Base-by-base conservation (phyloP, 116 monocot genomes). In the Papilionanthe hybrid region DNA sequence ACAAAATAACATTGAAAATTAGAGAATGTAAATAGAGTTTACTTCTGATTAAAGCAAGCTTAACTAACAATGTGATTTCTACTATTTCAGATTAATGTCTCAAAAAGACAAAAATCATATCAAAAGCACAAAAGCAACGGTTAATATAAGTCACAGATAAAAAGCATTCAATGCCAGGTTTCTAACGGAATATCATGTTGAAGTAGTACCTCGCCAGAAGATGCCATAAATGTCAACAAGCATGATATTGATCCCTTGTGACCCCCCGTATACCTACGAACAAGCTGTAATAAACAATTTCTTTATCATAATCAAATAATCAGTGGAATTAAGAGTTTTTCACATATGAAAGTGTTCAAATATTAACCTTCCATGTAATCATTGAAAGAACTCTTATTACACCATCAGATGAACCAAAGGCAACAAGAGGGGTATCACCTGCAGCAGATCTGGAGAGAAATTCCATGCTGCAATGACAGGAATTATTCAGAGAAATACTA, bases 351-450 rank as follows among this genome's bases (percentile, higher is more conserved):
- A 20, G 9, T 43, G 9, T 30, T 66, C 71, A 1, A 78, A 37
- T 65, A 15, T 12, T 55, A 85, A 99, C 99, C 99, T 99, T 99
- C 99, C 99, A 99, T 58, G 93, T 89, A 86, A 99, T 87, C 99
- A 99, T 99, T 69, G 99, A 99, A 75, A 99, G 90, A 78, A 99
- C 95, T 87, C 99, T 89, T 82, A 99, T 95, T 73, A 99, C 90
- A 47, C 99, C 99, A 88, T 99, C 99, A 81, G 99, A 99, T 79
- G 84, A 80, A 79, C 99, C 99, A 89, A 99, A 99, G 17, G 95
- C 99, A 85, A 99, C 95, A 80, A 99, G 86, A 76, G 99, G 95
- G 41, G 82, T 87, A 85, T 99, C 99, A 78, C 90, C 89, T 82
- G 85, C 79, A 81, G 94, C 60, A 72, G 95, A 90, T 83, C 89